Conservation (phyloP, 2,329 filamentous ascomycete species). For the Penicillium carneum region DNA sequence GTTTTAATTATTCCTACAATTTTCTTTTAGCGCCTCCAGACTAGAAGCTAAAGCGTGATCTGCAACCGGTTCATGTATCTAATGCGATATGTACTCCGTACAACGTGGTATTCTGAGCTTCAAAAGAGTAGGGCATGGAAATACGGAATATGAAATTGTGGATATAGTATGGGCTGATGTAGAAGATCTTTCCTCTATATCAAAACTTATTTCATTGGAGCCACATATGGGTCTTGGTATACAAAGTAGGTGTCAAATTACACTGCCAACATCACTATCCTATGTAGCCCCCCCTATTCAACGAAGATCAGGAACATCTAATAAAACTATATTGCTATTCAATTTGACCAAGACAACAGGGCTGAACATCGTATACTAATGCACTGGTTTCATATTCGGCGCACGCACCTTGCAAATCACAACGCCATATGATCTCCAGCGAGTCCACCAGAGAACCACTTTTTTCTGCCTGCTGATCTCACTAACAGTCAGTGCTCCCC, state of each 20-base stretch:
- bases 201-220: not conserved
- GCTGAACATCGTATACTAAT: not conserved
- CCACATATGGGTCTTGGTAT: not conserved
- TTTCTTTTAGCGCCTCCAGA: not conserved
- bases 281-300: not conserved
- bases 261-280: not conserved
- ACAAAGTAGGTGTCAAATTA: slow-evolving; percentile 4
- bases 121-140: not conserved
- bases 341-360: not conserved
- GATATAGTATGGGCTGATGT: slow-evolving; percentile 20
- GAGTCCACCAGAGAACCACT: not conserved
- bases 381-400: slow-evolving; percentile 6
- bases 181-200: slow-evolving; percentile 15
- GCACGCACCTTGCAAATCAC: slow-evolving; percentile 12
- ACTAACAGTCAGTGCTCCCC: not conserved
- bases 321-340: not conserved
- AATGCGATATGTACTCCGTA: not conserved
- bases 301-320: slow-evolving; percentile 20
- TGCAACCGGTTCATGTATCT: slow-evolving; percentile 1
- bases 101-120: not conserved
- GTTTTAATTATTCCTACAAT: not conserved
- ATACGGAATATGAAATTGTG: not conserved
- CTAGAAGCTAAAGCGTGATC: slow-evolving; percentile 5
- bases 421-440: slow-evolving; percentile 4
- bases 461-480: slow-evolving; percentile 10